Evolutionary conservation across 495 filamentous ascomycete genomes (phyloP).

Genomic region (Neurospora sublineolata): DNA sequence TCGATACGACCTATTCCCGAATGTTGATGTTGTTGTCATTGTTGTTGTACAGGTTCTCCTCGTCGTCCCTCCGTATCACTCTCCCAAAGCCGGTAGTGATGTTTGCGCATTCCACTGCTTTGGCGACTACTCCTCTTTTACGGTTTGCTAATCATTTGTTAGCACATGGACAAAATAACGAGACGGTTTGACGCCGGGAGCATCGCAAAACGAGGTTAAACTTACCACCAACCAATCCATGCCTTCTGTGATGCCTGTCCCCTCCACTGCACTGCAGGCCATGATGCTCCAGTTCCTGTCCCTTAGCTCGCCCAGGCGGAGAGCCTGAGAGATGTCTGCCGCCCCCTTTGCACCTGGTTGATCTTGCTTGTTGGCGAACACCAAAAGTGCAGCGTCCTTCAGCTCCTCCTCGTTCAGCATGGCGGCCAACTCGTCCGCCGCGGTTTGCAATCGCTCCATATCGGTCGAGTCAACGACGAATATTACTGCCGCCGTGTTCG

Average conservation of each 20-base stretch:
- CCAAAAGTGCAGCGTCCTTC: constrained; percentile 78
- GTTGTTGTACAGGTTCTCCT: constrained; percentile 19
- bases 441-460: constrained; percentile 85
- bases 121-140: constrained; percentile 31
- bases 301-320: constrained; percentile 77
- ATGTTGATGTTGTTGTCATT: constrained; percentile 9
- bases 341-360: constrained; percentile 95
- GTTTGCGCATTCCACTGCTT: neutral
- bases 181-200: neutral
- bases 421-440: constrained; percentile 80
- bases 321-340: constrained; percentile 87
- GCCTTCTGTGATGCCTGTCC: constrained; percentile 83
- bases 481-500: constrained; percentile 96
- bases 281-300: constrained; percentile 99
- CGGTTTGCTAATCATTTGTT: constrained; percentile 33
- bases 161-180: constrained; percentile 1
- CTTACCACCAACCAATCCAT: constrained; percentile 99
- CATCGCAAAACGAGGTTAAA: constrained; percentile 11
- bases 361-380: constrained; percentile 99
- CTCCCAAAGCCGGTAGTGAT: neutral
- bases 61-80: neutral
- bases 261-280: constrained; percentile 91
- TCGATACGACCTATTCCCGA: neutral
- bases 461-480: constrained; percentile 98
- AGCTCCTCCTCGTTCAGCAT: constrained; percentile 98